A percentile compares a stretch with the other conserved stretches of the same genome.
Evolutionary conservation across 1,284 basidiomycete genomes (phyloP).

Genomic region (Inonotus hispidus): DNA sequence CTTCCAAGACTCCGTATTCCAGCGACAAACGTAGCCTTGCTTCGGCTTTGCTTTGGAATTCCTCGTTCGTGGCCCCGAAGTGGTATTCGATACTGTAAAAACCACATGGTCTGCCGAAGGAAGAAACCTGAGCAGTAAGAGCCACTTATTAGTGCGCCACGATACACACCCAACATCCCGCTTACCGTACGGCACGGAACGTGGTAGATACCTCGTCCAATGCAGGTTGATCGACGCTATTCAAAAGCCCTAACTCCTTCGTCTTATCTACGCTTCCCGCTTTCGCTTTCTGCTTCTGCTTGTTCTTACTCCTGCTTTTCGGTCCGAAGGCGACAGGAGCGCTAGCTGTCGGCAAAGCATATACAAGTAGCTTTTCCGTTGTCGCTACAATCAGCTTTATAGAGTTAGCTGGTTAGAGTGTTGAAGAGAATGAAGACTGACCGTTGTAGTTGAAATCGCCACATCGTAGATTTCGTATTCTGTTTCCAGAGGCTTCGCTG

Average conservation of each 20-base stretch:
- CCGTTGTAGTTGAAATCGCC: slow-evolving; percentile 52
- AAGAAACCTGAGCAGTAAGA: slow-evolving; percentile 45
- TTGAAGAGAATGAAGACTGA: slow-evolving; percentile 22
- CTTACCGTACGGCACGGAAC: slow-evolving; percentile 71
- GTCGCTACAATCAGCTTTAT: slow-evolving; percentile 61
- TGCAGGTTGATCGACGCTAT: slow-evolving; percentile 46
- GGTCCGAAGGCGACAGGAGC: slow-evolving; percentile 18
- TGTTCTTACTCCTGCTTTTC: slow-evolving; percentile 33
- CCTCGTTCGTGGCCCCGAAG: slow-evolving; percentile 44
- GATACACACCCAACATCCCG: neutral
- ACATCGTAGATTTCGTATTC: slow-evolving; percentile 74
- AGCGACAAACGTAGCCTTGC: slow-evolving; percentile 58
- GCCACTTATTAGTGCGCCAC: neutral
- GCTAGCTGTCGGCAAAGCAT: slow-evolving; percentile 35
- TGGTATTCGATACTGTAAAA: slow-evolving; percentile 75
- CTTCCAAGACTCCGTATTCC: slow-evolving; percentile 56
- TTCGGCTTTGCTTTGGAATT: slow-evolving; percentile 45
- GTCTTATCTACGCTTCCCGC: slow-evolving; percentile 17
- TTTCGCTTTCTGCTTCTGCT: slow-evolving; percentile 39
- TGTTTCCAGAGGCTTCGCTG: slow-evolving; percentile 40
- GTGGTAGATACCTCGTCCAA: slow-evolving; percentile 42
- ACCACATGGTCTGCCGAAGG: slow-evolving; percentile 47
- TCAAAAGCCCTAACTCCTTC: slow-evolving; percentile 38
- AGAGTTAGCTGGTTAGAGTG: slow-evolving; percentile 4
- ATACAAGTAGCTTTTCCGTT: slow-evolving; percentile 57